Evolutionary conservation across 2,329 filamentous ascomycete species (phyloP), one percentile per base, ranked within the genome.

Genomic region (Penicillium brevicompactum): DNA sequence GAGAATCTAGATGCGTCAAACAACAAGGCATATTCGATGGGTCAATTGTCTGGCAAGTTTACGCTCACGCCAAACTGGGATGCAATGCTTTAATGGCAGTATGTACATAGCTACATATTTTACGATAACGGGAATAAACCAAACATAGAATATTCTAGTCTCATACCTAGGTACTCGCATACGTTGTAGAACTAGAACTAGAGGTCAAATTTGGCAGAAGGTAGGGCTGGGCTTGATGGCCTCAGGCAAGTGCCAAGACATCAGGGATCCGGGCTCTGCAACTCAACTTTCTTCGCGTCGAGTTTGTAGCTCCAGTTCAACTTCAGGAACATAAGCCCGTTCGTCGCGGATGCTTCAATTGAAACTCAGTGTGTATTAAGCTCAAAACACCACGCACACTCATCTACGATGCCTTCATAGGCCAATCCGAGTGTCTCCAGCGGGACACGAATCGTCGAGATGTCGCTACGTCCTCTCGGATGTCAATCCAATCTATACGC

Each of bases 21-120:
- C 16, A 71, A 76, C 42, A 74, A 76, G 53, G 78, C 81, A 37
- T 80, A 80, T 70, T 80, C 80, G 2, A 82, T 87, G 75, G 85
- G 84, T 8, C 80, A 85, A 63, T 76, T 87, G n/a, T 83, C 81
- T 69, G 83, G 82, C 51, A 87, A 86, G 70, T 86, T 87, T 66
- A 82, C 87, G 2, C 81, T 87, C 32, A 82, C 78, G 48, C 85
- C 85, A 13, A 79, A 87, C 66, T 87, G 84, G 82, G 76, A 77
- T 45, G 76, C 80, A 63, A 79, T 86, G 50, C 60, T 76, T 48
- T 74, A 56, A 68, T 50, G 8, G 32, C 24, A 11, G 18, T 9
- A 22, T 46, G 31, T 47, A 22, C 42, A 24, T 47, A 49, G 21
- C 38, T 21, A 24, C 31, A 37, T 37, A 37, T 37, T 9, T 53